phyloP scores from a whole-genome alignment of 2,329 filamentous ascomycete species.

The Ascochyta clinopodiicola region DNA sequence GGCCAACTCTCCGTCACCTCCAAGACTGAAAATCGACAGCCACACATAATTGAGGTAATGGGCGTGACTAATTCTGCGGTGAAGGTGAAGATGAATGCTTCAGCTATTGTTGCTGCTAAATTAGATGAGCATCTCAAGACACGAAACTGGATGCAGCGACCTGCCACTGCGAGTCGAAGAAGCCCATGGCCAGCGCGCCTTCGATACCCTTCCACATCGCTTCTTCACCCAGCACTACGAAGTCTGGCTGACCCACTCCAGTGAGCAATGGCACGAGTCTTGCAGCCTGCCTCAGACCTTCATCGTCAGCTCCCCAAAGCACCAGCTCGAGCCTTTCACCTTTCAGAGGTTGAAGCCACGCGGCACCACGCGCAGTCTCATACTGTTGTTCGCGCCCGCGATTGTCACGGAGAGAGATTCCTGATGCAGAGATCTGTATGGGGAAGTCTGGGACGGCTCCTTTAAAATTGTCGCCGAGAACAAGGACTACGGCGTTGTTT shows the following conservation, averaged over 20 bases:
- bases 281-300: slow-evolving; percentile 57
- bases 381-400: slow-evolving; percentile 28
- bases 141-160: slow-evolving; percentile 56
- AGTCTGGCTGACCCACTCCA: slow-evolving; percentile 65
- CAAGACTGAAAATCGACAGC: background rate
- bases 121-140: background rate
- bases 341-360: slow-evolving; percentile 59
- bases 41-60: background rate
- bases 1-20: slow-evolving; percentile 19
- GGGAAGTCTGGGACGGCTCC: slow-evolving; percentile 35
- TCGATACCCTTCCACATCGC: slow-evolving; percentile 60
- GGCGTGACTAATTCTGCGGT: background rate
- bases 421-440: slow-evolving; percentile 30
- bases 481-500: slow-evolving; percentile 54
- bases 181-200: slow-evolving; percentile 61
- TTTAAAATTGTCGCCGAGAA: slow-evolving; percentile 36
- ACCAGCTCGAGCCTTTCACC: slow-evolving; percentile 60
- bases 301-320: slow-evolving; percentile 60
- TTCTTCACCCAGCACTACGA: slow-evolving; percentile 56
- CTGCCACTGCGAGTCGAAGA: slow-evolving; percentile 62
- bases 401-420: slow-evolving; percentile 30
- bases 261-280: slow-evolving; percentile 63
- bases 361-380: slow-evolving; percentile 53
- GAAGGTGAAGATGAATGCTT: slow-evolving; percentile 2
- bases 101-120: background rate